Percentiles rank a stretch among this genome's conserved stretches.
These are phyloP conservation scores for Aspergillus viridinutans DNA, from an alignment of 2,329 filamentous ascomycete species.

Conservation along the genomic window DNA sequence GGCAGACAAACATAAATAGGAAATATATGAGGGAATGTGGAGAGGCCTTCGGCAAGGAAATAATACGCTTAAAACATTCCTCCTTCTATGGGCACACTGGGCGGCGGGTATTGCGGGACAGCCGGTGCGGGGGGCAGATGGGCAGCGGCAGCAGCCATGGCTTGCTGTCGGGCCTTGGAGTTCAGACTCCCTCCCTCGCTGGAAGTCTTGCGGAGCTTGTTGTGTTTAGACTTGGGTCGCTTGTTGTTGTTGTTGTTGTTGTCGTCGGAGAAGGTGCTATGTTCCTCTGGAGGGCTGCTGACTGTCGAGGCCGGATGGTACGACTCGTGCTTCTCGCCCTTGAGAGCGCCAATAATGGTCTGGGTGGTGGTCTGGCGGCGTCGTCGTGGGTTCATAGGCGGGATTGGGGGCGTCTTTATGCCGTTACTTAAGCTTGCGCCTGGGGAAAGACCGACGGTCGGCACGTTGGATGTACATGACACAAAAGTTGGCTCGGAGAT, in stretches of 20 bases:
- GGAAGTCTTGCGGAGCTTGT: constrained; percentile 44
- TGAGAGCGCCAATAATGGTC: constrained; percentile 38
- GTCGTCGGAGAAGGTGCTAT: constrained; percentile 44
- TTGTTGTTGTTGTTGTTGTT: constrained; percentile 36
- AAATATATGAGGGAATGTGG: constrained; percentile 1
- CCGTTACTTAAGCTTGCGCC: constrained; percentile 54
- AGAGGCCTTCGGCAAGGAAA: neutral
- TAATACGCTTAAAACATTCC: constrained; percentile 34
- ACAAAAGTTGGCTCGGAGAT: constrained; percentile 58
- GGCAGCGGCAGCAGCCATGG: constrained; percentile 23
- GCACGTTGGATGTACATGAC: constrained; percentile 54
- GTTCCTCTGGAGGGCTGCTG: constrained; percentile 27
- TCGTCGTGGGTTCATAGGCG: constrained; percentile 58
- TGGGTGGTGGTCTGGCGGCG: constrained; percentile 46
- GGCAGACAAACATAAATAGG: neutral
- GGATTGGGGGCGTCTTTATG: constrained; percentile 50
- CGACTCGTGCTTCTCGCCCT: constrained; percentile 31
- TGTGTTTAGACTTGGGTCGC: constrained; percentile 33
- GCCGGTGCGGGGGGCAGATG: constrained; percentile 19
- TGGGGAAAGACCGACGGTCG: constrained; percentile 55
- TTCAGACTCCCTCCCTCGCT: constrained; percentile 50
- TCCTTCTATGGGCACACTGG: constrained; percentile 28
- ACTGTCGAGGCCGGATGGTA: constrained; percentile 20
- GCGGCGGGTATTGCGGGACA: constrained; percentile 30
- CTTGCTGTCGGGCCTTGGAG: constrained; percentile 41